Conservation (phyloP, 2,329 filamentous ascomycete genomes). For the Didymella pinodella region DNA sequence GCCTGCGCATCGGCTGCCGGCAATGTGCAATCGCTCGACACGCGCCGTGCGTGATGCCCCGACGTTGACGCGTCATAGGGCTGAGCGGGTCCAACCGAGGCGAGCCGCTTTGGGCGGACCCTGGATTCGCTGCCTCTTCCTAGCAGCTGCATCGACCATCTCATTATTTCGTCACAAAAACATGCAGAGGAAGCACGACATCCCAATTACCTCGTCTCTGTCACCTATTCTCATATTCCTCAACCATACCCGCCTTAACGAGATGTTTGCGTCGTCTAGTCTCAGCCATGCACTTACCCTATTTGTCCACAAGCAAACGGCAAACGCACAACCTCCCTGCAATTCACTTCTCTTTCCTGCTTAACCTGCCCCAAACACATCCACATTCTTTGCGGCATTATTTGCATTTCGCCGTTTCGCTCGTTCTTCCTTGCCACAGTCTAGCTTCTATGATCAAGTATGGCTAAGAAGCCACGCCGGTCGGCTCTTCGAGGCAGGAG, state of each 20-base stretch:
- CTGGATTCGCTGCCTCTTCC: background rate
- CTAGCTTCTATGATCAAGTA: constrained; percentile 1
- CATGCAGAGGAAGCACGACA: no score
- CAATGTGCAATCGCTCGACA: constrained; percentile 3
- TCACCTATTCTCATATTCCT: background rate
- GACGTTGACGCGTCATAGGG: constrained; percentile 22
- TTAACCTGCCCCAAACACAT: background rate
- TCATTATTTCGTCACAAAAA: background rate
- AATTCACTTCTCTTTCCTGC: background rate
- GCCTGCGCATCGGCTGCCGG: constrained; percentile 16
- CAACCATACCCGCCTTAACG: no score
- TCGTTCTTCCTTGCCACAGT: background rate
- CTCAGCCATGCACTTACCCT: background rate
- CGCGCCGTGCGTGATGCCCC: background rate
- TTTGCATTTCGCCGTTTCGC: background rate
- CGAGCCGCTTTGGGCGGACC: background rate
- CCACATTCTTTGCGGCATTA: background rate
- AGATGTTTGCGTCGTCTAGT: background rate
- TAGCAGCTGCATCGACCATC: background rate
- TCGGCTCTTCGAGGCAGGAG: constrained; percentile 8
- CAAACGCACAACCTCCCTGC: constrained; percentile 3
- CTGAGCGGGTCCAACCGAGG: constrained; percentile 10
- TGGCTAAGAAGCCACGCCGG: constrained; percentile 14
- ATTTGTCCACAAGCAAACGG: constrained; percentile 4
- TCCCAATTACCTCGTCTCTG: background rate